These are phyloP conservation scores for Chlorociboria aeruginascens DNA, from an alignment of 495 filamentous ascomycete genomes.

Conservation along the genomic window DNA sequence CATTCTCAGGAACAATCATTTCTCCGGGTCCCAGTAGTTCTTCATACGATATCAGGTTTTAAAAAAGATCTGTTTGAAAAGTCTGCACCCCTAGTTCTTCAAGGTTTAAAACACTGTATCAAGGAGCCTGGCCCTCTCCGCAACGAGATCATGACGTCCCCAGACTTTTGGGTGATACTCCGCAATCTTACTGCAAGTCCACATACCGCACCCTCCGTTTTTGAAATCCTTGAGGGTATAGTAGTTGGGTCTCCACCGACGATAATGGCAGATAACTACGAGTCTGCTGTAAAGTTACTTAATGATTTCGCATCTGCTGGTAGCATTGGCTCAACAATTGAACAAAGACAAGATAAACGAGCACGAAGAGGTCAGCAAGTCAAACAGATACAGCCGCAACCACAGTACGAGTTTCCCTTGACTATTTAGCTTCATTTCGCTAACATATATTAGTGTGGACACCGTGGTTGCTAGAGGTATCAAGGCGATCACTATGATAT, in stretches of 20 bases:
- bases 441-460: slow-evolving; percentile 40
- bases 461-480: slow-evolving; percentile 65
- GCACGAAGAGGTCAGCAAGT: slow-evolving; percentile 29
- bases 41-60: slow-evolving; percentile 85
- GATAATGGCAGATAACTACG: slow-evolving; percentile 91
- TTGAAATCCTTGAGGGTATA: slow-evolving; percentile 67
- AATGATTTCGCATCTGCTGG: slow-evolving; percentile 85
- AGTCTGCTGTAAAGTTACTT: slow-evolving; percentile 66
- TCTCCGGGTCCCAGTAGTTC: slow-evolving; percentile 79
- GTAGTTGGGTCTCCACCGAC: slow-evolving; percentile 55
- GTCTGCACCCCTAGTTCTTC: slow-evolving; percentile 59
- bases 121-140: slow-evolving; percentile 62
- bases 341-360: slow-evolving; percentile 69
- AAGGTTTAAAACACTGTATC: slow-evolving; percentile 70
- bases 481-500: slow-evolving; percentile 69
- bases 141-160: slow-evolving; percentile 88
- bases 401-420: slow-evolving; percentile 34
- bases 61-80: slow-evolving; percentile 64
- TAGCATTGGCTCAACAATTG: slow-evolving; percentile 63
- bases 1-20: slow-evolving; percentile 68
- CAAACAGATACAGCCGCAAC: slow-evolving; percentile 38
- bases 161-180: slow-evolving; percentile 94
- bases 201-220: slow-evolving; percentile 64
- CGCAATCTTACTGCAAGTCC: slow-evolving; percentile 54
- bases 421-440: slow-evolving; percentile 8